Evolutionary conservation across 345 rosid genomes (phyloP), one percentile per base, ranked within the genome.

Genomic region (Eucalyptus erythrocorys): DNA sequence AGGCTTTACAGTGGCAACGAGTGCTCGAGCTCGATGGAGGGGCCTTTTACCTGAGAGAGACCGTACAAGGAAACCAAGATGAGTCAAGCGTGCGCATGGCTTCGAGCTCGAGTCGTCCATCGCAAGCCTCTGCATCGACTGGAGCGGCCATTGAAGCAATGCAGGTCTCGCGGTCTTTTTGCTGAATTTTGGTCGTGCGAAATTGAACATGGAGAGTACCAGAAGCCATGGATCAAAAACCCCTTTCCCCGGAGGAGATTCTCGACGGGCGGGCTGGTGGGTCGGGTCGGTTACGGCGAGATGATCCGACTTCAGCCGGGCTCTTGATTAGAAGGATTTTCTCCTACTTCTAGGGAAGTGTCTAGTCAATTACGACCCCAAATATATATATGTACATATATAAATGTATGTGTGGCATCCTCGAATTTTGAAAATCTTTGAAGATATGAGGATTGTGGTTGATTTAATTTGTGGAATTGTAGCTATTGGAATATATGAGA

Each of bases 21-120:
- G 79, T 71, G 88, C 85, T 45, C 6, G n/a, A 47, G 53, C 42
- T 37, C 30, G 88, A 48, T 27, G 59, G 81, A 30, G 57, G 80
- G 51, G 48, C 53, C 24, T 37, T 49, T 14, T 68, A 89, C 91
- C 89, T 87, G 87, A 87, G 91, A 40, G 87, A 85, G 79, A 89
- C 91, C 66, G 50, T 57, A 76, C 89, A 89, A 43, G 91, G 89
- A 85, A 84, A 87, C 89, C 91, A 89, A 42, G 89, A 87, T 43
- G 76, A 87, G 89, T 89, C 89, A 32, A 68, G 76, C 45, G 59
- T 51, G 68, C 89, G 89, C 91, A 81, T 89, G 49, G 91, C 87
- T 89, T 89, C 91, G 71, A 89, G 91, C 30, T 66, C 89, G 13
- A 43, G 48, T n/a, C 47, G 40, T 42, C 47, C 76, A 51, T 37